Conservation (phyloP, 2,329 filamentous ascomycete species). For the Penicillium corylophilum region DNA sequence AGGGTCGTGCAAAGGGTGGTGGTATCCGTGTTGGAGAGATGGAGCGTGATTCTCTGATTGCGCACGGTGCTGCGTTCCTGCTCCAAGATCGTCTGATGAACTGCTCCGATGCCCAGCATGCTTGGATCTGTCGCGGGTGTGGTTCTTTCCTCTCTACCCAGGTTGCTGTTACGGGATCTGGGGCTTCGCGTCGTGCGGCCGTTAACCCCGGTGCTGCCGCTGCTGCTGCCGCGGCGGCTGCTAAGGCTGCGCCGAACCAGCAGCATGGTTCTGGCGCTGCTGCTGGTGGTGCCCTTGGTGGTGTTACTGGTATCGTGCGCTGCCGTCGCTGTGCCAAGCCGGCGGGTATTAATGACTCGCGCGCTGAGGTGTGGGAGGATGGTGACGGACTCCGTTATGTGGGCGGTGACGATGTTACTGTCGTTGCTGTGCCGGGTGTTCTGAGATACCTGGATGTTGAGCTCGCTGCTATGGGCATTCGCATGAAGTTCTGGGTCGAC, state of each 20-base stretch:
- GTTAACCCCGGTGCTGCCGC: conserved; percentile 30
- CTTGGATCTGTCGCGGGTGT: conserved; percentile 86
- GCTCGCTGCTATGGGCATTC: conserved; percentile 91
- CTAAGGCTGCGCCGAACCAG: conserved; percentile 33
- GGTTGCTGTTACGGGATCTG: conserved; percentile 40
- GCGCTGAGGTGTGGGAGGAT: conserved; percentile 83
- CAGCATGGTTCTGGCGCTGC: conserved; percentile 45
- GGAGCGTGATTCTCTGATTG: conserved; percentile 93
- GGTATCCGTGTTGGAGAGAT: conserved; percentile 99
- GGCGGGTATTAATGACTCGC: conserved; percentile 61
- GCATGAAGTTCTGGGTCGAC: conserved; percentile 84
- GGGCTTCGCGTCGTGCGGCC: conserved; percentile 27
- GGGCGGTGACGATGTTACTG: conserved; percentile 85
- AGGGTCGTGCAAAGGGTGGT: conserved; percentile 91
- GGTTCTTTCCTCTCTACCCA: conserved; percentile 89
- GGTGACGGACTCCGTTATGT: conserved; percentile 79
- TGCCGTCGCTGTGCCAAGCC: conserved; percentile 76
- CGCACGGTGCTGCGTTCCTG: conserved; percentile 91
- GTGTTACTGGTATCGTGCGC: conserved; percentile 63
- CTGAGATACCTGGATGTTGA: conserved; percentile 93
- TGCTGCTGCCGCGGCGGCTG: conserved; percentile 31
- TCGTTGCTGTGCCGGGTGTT: conserved; percentile 90
- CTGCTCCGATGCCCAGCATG: conserved; percentile 87
- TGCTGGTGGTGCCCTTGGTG: conserved; percentile 59
- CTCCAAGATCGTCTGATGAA: conserved; percentile 95